A percentile compares a stretch with the other conserved stretches of the same genome.
Conservation (phyloP, 2,329 filamentous ascomycete species). For the Xylariaceae sp. region DNA sequence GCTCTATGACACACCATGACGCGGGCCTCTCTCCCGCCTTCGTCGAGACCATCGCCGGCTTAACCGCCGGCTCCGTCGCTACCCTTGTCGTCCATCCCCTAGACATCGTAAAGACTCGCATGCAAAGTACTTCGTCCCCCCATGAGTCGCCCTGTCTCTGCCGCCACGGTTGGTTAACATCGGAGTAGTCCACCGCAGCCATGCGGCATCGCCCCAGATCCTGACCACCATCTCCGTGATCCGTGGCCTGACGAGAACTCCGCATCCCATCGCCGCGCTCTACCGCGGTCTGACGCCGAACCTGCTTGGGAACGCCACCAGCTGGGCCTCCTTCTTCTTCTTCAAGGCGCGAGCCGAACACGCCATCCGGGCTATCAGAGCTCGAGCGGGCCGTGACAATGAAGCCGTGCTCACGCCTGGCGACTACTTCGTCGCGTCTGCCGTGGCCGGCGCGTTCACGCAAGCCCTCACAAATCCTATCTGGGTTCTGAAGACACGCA, state of each 20-base stretch:
- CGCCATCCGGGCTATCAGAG: conserved; percentile 38
- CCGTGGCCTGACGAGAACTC: conserved; percentile 45
- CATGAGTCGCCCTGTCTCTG: not conserved
- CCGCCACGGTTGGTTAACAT: conserved; percentile 1
- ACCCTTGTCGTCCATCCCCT: conserved; percentile 88
- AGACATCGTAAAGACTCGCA: conserved; percentile 92
- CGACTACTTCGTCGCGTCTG: conserved; percentile 80
- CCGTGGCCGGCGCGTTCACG: conserved; percentile 65
- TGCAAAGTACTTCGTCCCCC: conserved; percentile 63
- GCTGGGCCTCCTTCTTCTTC: conserved; percentile 92
- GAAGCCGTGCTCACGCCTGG: conserved; percentile 47
- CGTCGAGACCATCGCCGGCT: conserved; percentile 84
- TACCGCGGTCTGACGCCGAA: conserved; percentile 91
- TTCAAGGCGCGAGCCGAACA: conserved; percentile 57
- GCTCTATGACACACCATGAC: conserved; percentile 48
- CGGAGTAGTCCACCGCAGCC: conserved; percentile 46
- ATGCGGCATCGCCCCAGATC: conserved; percentile 36
- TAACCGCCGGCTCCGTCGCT: conserved; percentile 80
- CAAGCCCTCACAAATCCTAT: conserved; percentile 87
- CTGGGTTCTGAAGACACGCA: conserved; percentile 97
- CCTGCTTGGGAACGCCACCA: conserved; percentile 80
- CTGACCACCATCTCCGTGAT: conserved; percentile 52
- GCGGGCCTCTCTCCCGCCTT: conserved; percentile 68
- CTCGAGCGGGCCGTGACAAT: conserved; percentile 5
- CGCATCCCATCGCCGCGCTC: conserved; percentile 62